These are phyloP conservation scores for Extremus antarcticus DNA, from an alignment of 495 filamentous ascomycete genomes.

Conservation along the genomic window DNA sequence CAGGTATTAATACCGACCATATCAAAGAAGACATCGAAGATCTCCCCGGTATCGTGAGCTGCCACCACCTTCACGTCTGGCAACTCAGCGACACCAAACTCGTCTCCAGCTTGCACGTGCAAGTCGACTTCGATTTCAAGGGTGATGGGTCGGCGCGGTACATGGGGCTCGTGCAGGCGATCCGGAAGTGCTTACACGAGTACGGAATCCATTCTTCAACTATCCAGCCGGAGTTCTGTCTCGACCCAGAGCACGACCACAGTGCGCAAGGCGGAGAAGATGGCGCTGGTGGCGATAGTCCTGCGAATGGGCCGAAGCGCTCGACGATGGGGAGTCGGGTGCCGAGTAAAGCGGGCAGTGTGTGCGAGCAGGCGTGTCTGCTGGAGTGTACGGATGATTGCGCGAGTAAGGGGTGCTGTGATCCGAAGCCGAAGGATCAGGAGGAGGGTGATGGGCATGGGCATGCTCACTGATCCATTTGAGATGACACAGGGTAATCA, in stretches of 20 bases:
- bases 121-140: conserved; percentile 66
- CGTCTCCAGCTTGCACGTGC: conserved; percentile 83
- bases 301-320: conserved; percentile 8
- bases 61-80: conserved; percentile 96
- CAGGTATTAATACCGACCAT: conserved; percentile 73
- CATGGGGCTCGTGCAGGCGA: conserved; percentile 73
- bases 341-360: conserved; percentile 39
- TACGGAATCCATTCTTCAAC: conserved; percentile 97
- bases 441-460: conserved; percentile 12
- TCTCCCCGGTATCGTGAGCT: conserved; percentile 72
- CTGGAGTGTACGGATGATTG: conserved; percentile 83
- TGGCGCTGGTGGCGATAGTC: conserved; percentile 26
- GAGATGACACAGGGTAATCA: no score
- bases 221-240: conserved; percentile 90
- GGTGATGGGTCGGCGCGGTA: conserved; percentile 65
- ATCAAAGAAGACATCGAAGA: conserved; percentile 83
- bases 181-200: conserved; percentile 77
- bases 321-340: conserved; percentile 24
- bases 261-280: not conserved
- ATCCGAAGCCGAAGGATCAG: conserved; percentile 16
- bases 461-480: conserved; percentile 9
- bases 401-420: conserved; percentile 58
- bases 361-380: conserved; percentile 54
- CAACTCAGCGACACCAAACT: conserved; percentile 89
- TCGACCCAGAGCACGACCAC: conserved; percentile 45